phyloP scores from a whole-genome alignment of 192 early-diverging fungal species.

The Paraglomus occultum region DNA sequence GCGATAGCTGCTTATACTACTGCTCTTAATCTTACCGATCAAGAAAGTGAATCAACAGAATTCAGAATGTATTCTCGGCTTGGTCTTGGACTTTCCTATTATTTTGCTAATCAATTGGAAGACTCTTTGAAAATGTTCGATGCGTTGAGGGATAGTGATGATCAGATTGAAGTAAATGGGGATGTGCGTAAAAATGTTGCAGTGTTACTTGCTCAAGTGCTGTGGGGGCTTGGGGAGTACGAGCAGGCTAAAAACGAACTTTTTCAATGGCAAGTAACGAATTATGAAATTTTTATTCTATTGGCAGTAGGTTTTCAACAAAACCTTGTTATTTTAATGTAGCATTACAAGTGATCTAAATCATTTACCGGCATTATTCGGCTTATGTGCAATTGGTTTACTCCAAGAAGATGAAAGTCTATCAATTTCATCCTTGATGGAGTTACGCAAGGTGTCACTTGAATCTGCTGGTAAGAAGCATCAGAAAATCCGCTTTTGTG shows the following conservation, averaged over 20 bases:
- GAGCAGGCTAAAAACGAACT: constrained; percentile 86
- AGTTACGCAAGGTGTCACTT: constrained; percentile 58
- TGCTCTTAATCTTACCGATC: constrained; percentile 34
- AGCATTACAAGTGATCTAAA: constrained; percentile 55
- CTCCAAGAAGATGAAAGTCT: constrained; percentile 59
- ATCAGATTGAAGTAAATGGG: constrained; percentile 29
- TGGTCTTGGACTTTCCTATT: constrained; percentile 73
- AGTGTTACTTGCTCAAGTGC: constrained; percentile 77
- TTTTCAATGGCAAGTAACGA: constrained; percentile 54
- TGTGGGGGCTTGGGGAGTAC: constrained; percentile 83
- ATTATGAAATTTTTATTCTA: background rate
- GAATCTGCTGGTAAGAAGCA: constrained; percentile 41
- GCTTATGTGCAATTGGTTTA: constrained; percentile 68
- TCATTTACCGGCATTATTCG: constrained; percentile 64
- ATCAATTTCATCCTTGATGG: constrained; percentile 60
- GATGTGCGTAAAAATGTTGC: constrained; percentile 62
- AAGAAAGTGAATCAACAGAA: constrained; percentile 24
- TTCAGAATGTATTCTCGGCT: constrained; percentile 48
- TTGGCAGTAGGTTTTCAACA: background rate
- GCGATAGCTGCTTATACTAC: constrained; percentile 54
- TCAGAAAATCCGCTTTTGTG: constrained; percentile 31
- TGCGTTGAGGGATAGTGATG: constrained; percentile 54
- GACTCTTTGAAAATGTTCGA: constrained; percentile 75
- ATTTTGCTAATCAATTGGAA: constrained; percentile 64
- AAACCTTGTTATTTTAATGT: background rate